phyloP scores from a whole-genome alignment of 192 early-diverging fungal species.

The Coemansia asiatica region DNA sequence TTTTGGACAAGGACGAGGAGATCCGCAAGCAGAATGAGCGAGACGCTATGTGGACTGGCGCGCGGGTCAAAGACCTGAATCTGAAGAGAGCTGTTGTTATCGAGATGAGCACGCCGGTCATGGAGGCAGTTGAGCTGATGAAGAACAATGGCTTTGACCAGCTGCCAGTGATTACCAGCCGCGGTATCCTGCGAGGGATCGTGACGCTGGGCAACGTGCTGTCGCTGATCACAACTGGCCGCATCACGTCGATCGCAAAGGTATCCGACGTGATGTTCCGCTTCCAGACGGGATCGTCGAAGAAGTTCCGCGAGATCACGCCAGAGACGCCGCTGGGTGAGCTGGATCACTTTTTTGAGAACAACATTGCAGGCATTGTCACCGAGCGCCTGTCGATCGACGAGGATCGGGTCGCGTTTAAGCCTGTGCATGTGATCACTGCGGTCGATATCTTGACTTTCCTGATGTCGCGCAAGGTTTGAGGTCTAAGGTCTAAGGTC shows the following conservation, averaged over 20 bases:
- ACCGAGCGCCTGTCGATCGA: slow-evolving; percentile 65
- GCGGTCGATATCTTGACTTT: slow-evolving; percentile 89
- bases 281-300: slow-evolving; percentile 62
- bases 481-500: too few species aligned
- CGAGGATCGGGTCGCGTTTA: slow-evolving; percentile 59
- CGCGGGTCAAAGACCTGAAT: slow-evolving; percentile 76
- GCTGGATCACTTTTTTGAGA: slow-evolving; percentile 90
- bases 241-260: slow-evolving; percentile 64
- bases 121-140: slow-evolving; percentile 88
- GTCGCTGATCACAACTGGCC: slow-evolving; percentile 73
- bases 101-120: slow-evolving; percentile 67
- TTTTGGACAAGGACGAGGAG: slow-evolving; percentile 71
- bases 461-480: slow-evolving; percentile 63
- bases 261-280: slow-evolving; percentile 79
- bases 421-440: slow-evolving; percentile 83
- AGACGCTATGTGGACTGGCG: slow-evolving; percentile 75
- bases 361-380: slow-evolving; percentile 85
- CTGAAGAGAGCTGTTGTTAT: slow-evolving; percentile 87
- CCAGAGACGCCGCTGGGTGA: slow-evolving; percentile 78
- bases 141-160: slow-evolving; percentile 90
- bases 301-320: slow-evolving; percentile 87
- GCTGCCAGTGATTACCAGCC: slow-evolving; percentile 80
- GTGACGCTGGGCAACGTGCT: slow-evolving; percentile 88
- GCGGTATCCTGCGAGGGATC: slow-evolving; percentile 72
- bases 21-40: slow-evolving; percentile 63